Conservation (phyloP, 2,329 filamentous ascomycete genomes). For the Cercospora zeina region DNA sequence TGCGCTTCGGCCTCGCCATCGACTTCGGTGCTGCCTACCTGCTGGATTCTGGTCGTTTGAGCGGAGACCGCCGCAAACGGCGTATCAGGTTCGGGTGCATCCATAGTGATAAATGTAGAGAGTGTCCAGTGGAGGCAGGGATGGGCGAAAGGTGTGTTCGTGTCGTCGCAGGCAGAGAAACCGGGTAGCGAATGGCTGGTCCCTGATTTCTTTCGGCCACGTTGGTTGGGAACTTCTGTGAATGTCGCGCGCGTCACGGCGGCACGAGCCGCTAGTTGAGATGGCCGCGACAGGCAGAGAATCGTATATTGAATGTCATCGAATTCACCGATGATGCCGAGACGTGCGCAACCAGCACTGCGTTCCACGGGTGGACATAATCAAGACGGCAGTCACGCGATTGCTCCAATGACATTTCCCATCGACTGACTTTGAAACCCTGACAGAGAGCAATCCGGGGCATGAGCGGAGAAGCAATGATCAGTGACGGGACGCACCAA, state of each 20-base stretch:
- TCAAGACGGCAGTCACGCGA: no score
- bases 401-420: no score
- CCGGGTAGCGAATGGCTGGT: slow-evolving; percentile 1
- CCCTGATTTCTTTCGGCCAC: background rate
- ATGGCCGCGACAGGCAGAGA: no score
- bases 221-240: background rate
- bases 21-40: slow-evolving; percentile 54
- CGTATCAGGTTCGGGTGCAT: slow-evolving; percentile 84
- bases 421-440: no score
- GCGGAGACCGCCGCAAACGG: slow-evolving; percentile 87
- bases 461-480: no score
- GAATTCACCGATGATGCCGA: no score
- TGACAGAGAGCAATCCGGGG: no score
- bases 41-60: slow-evolving; percentile 74
- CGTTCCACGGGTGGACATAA: no score
- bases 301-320: background rate
- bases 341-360: no score
- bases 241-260: no score
- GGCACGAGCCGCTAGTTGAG: no score
- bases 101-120: slow-evolving; percentile 58
- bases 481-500: no score
- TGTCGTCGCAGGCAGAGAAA: background rate
- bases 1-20: background rate
- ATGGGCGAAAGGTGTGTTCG: background rate
- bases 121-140: background rate